Evolutionary conservation across 768 basidiomycete species (phyloP).

Genomic region (Pleurotus djamor): DNA sequence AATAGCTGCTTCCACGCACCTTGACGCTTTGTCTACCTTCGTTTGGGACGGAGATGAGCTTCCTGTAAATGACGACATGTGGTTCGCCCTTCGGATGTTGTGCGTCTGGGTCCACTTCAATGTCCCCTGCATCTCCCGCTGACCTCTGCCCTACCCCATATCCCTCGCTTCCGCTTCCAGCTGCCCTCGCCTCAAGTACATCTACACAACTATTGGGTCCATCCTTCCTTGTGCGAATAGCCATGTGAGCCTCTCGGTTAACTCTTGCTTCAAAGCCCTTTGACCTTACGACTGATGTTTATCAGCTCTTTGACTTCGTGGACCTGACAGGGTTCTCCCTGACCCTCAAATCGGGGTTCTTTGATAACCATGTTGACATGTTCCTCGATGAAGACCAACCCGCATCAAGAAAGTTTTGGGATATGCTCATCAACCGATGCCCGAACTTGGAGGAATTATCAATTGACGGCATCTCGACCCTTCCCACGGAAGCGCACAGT

Average conservation of each 20-base stretch:
- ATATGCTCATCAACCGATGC: conserved; percentile 66
- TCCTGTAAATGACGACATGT: conserved; percentile 71
- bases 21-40: conserved; percentile 68
- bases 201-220: conserved; percentile 63
- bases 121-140: background rate
- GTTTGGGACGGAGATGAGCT: conserved; percentile 73
- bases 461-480: conserved; percentile 50
- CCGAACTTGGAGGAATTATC: conserved; percentile 65
- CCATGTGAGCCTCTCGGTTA: conserved; percentile 44
- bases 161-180: conserved; percentile 27
- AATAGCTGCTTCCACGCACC: conserved; percentile 40
- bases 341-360: conserved; percentile 59
- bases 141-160: background rate
- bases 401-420: conserved; percentile 55
- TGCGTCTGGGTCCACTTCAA: conserved; percentile 25
- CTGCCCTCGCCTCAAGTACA: conserved; percentile 61
- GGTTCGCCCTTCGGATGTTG: conserved; percentile 71
- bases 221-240: conserved; percentile 56
- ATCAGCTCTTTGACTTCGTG: conserved; percentile 67
- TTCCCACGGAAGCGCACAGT: conserved; percentile 53
- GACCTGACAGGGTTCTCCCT: conserved; percentile 63
- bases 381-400: conserved; percentile 55
- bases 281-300: conserved; percentile 1
- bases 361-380: conserved; percentile 54
- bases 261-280: background rate